Evolutionary conservation across 2,329 filamentous ascomycete genomes (phyloP).

Genomic region (Colletotrichum sp.): DNA sequence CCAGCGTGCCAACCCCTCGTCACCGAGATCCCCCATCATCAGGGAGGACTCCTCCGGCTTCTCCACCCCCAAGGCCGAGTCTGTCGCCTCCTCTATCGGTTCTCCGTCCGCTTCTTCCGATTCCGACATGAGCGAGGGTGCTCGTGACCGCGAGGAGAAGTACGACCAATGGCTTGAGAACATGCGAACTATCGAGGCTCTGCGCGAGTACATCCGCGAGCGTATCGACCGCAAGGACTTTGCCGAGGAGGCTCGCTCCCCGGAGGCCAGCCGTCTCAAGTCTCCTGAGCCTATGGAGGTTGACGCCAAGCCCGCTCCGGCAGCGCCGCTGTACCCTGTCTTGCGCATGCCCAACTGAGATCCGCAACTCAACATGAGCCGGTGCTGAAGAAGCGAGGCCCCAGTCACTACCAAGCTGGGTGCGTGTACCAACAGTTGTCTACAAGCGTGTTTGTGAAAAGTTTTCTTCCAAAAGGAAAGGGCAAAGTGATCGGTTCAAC

Average conservation of each 20-base stretch:
- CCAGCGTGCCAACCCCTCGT: constrained; percentile 58
- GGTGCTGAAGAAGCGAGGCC: neutral
- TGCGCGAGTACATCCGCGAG: constrained; percentile 62
- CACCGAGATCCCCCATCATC: constrained; percentile 40
- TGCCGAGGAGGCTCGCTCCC: constrained; percentile 34
- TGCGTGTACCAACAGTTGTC: constrained; percentile 17
- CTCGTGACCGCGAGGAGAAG: constrained; percentile 63
- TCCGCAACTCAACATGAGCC: neutral
- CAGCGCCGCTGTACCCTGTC: constrained; percentile 40
- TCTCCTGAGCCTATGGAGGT: constrained; percentile 24
- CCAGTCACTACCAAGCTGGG: neutral
- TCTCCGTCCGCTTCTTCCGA: constrained; percentile 61
- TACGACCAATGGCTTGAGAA: constrained; percentile 72
- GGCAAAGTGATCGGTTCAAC: constrained; percentile 16
- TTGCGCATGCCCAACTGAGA: constrained; percentile 42
- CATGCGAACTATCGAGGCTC: constrained; percentile 67
- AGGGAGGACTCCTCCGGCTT: constrained; percentile 43
- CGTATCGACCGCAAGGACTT: constrained; percentile 64
- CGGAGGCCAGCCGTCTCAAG: constrained; percentile 26
- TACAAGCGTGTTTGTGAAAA: constrained; percentile 17
- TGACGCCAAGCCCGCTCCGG: constrained; percentile 13
- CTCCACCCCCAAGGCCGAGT: constrained; percentile 49
- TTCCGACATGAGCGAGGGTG: constrained; percentile 56
- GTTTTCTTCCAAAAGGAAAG: neutral
- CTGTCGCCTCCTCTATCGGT: constrained; percentile 47